Evolutionary conservation across 768 basidiomycete species (phyloP), one percentile per base, ranked within the genome.

Genomic region (Tricholoma sp.): DNA sequence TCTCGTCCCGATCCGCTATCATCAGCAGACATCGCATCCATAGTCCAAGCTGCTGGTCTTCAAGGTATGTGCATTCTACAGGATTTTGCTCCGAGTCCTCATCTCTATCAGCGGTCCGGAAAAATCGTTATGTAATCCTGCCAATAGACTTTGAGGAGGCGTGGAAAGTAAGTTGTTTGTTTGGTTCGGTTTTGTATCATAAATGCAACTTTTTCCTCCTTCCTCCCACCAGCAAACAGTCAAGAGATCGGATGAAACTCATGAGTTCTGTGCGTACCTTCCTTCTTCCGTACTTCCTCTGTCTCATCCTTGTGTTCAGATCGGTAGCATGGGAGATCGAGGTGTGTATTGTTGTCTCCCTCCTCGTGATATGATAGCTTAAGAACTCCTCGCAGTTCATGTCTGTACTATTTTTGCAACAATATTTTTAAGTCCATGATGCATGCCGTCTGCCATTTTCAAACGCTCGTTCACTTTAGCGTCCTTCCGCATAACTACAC

Each of bases 71-170:
- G 15, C 59, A 28, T n/a, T 3, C 18, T 24, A 44, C 49, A 9
- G 36, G 9, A 20, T 18, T 20, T 36, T 32, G 44, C 34, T 6
- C 31, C 37, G 12, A 12, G 33, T 36, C 61, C 44, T 64, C 54
- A 44, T 18, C 52, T 10, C 49, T 56, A 55, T 50, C 61, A 94
- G 95, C 95, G 62, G 96, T 98, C 13, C 88, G 96, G 57, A 98
- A 98, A 77, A 98, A 98, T 72, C 89, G 96, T 66, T 99, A 99
- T 74, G 84, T 99, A 47, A 95, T 99, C 67, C 77, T 98, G 18
- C 96, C 97, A 0, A 83, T 89, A 12, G 97, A 99, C 80, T 98
- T 99, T 65, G 97, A 99, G 70, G 96, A 98, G 72, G 94, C 94
- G 68, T 99, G 95, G 95, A 98, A 98, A 82, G 94, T 96, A 62